A percentile compares a stretch with the other conserved stretches of the same genome.
phyloP scores from a whole-genome alignment of 441 rosid species.

The Aquilaria agallochum region DNA sequence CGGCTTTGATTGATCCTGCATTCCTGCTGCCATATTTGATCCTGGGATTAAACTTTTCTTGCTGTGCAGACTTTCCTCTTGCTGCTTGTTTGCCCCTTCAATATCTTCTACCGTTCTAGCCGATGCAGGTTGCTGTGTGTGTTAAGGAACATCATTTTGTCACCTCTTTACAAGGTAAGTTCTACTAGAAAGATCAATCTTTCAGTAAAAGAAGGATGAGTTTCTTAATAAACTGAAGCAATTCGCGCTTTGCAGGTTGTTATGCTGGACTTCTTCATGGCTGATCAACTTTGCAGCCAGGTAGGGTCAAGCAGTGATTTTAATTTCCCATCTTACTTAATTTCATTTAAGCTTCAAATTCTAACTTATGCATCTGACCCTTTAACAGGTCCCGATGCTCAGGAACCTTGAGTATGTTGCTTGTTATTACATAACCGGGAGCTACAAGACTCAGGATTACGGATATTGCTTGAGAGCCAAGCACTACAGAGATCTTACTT shows the following conservation, averaged over 20 bases:
- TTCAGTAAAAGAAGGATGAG: conserved; percentile 1
- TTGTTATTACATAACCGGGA: conserved; percentile 89
- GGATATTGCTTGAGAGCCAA: conserved; percentile 78
- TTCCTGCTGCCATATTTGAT: background rate
- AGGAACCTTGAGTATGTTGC: conserved; percentile 84
- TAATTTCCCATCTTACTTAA: background rate
- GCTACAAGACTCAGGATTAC: conserved; percentile 86
- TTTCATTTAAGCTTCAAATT: background rate
- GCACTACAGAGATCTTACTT: conserved; percentile 83
- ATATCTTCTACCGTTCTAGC: conserved; percentile 68
- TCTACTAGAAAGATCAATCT: background rate
- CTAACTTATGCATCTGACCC: conserved; percentile 6
- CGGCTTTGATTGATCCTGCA: background rate
- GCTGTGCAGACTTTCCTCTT: conserved; percentile 52
- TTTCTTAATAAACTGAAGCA: conserved; percentile 1
- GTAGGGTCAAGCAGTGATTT: conserved; percentile 24
- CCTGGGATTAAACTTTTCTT: conserved; percentile 4
- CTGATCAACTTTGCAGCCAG: conserved; percentile 98
- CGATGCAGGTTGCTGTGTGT: conserved; percentile 68
- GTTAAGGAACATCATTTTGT: conserved; percentile 69
- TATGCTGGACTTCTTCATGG: conserved; percentile 99
- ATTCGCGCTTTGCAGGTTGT: conserved; percentile 44
- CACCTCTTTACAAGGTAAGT: conserved; percentile 89
- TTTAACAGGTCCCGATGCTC: conserved; percentile 66
- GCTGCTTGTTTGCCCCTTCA: conserved; percentile 74